A percentile compares a stretch with the other conserved stretches of the same genome.
Conservation (phyloP, 1,284 basidiomycete genomes). For the Cryptococcus floricola region DNA sequence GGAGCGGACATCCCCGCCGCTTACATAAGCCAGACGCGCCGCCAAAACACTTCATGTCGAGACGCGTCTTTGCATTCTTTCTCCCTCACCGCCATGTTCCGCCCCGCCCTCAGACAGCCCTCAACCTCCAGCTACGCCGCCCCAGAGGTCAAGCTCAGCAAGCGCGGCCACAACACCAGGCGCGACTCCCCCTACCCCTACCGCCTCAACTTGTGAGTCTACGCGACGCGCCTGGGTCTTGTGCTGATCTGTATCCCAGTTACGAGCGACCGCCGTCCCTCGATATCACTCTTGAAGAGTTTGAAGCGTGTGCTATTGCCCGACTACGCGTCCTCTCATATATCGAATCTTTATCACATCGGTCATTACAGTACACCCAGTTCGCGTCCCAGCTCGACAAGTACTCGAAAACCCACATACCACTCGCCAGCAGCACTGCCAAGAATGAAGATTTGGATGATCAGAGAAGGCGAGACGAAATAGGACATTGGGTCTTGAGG, state of each 20-base stretch:
- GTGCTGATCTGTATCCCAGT: slow-evolving; percentile 49
- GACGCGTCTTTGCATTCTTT: neutral
- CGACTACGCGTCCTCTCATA: slow-evolving; percentile 81
- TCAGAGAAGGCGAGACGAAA: slow-evolving; percentile 79
- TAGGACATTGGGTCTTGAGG: slow-evolving; percentile 91
- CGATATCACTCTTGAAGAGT: slow-evolving; percentile 94
- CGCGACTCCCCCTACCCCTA: slow-evolving; percentile 55
- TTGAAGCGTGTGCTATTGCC: slow-evolving; percentile 87
- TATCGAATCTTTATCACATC: slow-evolving; percentile 71
- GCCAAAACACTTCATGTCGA: no score
- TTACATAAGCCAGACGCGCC: no score
- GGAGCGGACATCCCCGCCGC: no score
- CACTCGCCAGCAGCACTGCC: slow-evolving; percentile 62
- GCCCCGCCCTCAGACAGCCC: slow-evolving; percentile 14
- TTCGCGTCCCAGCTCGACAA: slow-evolving; percentile 27
- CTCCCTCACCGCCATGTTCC: slow-evolving; percentile 10
- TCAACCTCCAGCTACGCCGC: slow-evolving; percentile 18
- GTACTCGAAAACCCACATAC: slow-evolving; percentile 49
- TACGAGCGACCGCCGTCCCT: slow-evolving; percentile 81
- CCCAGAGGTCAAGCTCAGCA: slow-evolving; percentile 42
- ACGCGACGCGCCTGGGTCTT: neutral
- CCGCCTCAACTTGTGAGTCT: slow-evolving; percentile 72
- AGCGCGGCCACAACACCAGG: slow-evolving; percentile 18
- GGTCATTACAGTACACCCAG: slow-evolving; percentile 46
- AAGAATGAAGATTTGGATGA: slow-evolving; percentile 54